Evolutionary conservation across 1,284 basidiomycete genomes (phyloP).

Genomic region (Heterobasidion occidentale): DNA sequence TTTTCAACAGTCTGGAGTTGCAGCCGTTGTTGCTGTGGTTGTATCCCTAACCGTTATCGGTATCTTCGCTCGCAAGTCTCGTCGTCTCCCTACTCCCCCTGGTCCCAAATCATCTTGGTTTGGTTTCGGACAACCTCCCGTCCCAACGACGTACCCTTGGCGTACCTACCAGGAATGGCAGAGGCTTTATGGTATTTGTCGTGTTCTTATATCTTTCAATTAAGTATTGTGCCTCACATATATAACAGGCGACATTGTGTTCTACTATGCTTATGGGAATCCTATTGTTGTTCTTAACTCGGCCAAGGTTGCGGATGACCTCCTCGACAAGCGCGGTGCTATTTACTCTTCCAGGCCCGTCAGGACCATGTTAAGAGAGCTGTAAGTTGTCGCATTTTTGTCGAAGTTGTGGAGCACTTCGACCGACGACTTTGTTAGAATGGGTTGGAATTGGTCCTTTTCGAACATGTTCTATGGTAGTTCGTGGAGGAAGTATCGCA

Average conservation of each 20-base stretch:
- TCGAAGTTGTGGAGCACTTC: neutral
- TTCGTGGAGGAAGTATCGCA: neutral
- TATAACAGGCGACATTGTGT: neutral
- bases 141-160: neutral
- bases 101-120: neutral
- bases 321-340: slow-evolving; percentile 1
- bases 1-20: no score
- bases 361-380: neutral
- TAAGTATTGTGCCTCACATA: neutral
- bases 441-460: neutral
- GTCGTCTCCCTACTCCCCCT: neutral
- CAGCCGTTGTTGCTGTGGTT: neutral
- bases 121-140: neutral
- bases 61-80: neutral
- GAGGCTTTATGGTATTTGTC: neutral
- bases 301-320: neutral
- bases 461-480: neutral
- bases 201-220: neutral
- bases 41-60: neutral
- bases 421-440: neutral
- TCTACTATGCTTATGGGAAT: neutral
- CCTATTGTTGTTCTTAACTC: neutral
- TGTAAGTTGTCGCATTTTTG: neutral
- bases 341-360: neutral
- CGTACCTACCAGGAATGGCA: neutral